Conservation (phyloP, 352 stramenopile species). For the Blastocystis sp. region DNA sequence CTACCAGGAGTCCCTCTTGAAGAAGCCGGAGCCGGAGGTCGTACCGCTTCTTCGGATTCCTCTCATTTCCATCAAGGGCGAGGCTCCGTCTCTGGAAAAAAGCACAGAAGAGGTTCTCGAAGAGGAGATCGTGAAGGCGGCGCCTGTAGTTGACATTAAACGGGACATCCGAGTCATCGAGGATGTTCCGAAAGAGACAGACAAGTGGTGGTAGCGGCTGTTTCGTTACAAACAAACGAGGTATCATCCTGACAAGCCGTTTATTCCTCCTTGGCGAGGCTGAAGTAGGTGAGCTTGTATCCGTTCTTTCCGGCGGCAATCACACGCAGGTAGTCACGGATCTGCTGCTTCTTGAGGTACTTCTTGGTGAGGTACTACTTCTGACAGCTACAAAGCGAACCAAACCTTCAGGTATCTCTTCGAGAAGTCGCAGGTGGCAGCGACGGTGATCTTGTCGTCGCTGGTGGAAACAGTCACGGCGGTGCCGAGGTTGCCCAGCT, state of each 20-base stretch:
- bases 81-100: not conserved
- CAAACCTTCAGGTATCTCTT: conserved; percentile 81
- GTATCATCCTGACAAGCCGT: conserved; percentile 28
- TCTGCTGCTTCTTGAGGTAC: conserved; percentile 99
- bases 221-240: conserved; percentile 43
- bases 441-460: conserved; percentile 89
- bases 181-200: not conserved
- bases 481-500: conserved; percentile 85
- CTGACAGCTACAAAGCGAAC: not conserved
- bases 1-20: not conserved
- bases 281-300: conserved; percentile 68
- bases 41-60: not conserved
- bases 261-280: conserved; percentile 42
- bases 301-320: conserved; percentile 94
- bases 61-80: not conserved
- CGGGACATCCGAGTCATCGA: not conserved
- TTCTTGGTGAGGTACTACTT: conserved; percentile 94
- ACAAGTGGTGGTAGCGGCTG: conserved; percentile 30
- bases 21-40: not conserved
- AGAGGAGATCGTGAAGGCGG: conserved; percentile 6
- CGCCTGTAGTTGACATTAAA: not conserved
- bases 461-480: conserved; percentile 85
- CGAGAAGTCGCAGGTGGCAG: conserved; percentile 82
- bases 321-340: conserved; percentile 98
- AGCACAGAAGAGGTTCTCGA: not conserved